A percentile compares a stretch with the other conserved stretches of the same genome.
Evolutionary conservation across 1,284 basidiomycete genomes (phyloP).

Genomic region (Melampsora abietis-canadensis): DNA sequence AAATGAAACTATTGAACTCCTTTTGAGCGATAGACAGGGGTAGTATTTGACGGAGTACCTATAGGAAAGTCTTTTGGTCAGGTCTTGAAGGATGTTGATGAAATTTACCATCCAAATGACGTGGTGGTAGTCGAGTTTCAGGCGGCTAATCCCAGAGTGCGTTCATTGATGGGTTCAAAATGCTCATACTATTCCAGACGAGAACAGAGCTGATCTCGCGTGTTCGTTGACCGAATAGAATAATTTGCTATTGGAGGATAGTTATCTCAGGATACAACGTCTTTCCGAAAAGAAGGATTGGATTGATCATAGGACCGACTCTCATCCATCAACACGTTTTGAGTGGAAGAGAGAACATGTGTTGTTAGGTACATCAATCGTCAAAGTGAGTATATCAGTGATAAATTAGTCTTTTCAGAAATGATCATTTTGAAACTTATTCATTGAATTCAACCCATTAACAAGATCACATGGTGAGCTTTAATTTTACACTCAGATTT

Average conservation of each 20-base stretch:
- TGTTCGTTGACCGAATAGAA: conserved; percentile 58
- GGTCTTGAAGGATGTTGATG: conserved; percentile 63
- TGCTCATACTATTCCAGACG: not conserved
- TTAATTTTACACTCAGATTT: not conserved
- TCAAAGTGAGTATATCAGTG: not conserved
- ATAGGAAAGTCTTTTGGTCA: conserved; percentile 65
- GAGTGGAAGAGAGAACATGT: conserved; percentile 64
- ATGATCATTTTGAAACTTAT: not conserved
- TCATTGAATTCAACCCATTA: not conserved
- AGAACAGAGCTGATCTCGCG: not conserved
- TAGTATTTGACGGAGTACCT: conserved; percentile 63
- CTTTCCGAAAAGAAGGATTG: conserved; percentile 59
- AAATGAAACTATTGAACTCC: conserved; percentile 7
- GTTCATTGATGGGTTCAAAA: conserved; percentile 44
- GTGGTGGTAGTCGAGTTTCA: conserved; percentile 67
- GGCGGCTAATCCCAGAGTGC: conserved; percentile 72
- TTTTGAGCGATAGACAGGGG: conserved; percentile 58
- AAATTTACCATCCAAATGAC: conserved; percentile 61
- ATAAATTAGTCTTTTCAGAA: not conserved
- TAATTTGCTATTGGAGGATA: conserved; percentile 69
- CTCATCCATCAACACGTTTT: conserved; percentile 72
- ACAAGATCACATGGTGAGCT: conserved; percentile 6
- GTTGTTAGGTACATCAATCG: conserved; percentile 53
- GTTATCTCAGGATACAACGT: conserved; percentile 68
- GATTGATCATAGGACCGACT: conserved; percentile 66